These are phyloP conservation scores for Carex kokanica DNA, from an alignment of 176 grass and related monocot genomes.

Conservation along the genomic window DNA sequence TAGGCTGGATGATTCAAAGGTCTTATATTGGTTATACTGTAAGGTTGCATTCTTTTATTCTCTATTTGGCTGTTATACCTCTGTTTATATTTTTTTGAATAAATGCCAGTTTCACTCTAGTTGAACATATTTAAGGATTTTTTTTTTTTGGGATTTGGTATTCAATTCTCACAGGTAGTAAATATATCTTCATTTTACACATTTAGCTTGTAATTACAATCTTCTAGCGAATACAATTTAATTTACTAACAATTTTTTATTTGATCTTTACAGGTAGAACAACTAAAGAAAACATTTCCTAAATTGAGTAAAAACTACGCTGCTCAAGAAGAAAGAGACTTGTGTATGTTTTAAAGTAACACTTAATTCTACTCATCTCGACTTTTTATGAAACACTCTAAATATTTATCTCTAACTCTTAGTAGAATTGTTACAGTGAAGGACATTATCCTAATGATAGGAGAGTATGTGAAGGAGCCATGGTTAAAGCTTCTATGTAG, in stretches of 20 bases:
- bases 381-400: constrained; percentile 23
- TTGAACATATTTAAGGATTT: neutral
- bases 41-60: constrained; percentile 51
- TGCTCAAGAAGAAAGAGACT: constrained; percentile 76
- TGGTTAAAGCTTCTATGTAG: constrained; percentile 67
- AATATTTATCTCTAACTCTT: constrained; percentile 16
- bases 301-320: constrained; percentile 87
- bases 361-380: constrained; percentile 8
- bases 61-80: constrained; percentile 14
- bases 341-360: constrained; percentile 43
- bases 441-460: constrained; percentile 64
- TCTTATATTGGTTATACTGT: constrained; percentile 88
- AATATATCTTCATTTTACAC: constrained; percentile 11
- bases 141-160: neutral
- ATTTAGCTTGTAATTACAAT: neutral
- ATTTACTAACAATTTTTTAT: constrained; percentile 20
- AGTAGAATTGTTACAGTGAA: constrained; percentile 55
- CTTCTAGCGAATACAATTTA: neutral
- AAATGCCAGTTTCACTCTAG: neutral
- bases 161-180: neutral
- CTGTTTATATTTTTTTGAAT: neutral
- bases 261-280: constrained; percentile 54
- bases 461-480: constrained; percentile 80
- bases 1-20: constrained; percentile 82
- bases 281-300: constrained; percentile 68